Evolutionary conservation across 768 basidiomycete species (phyloP).

Genomic region (Amylocystis lapponica): DNA sequence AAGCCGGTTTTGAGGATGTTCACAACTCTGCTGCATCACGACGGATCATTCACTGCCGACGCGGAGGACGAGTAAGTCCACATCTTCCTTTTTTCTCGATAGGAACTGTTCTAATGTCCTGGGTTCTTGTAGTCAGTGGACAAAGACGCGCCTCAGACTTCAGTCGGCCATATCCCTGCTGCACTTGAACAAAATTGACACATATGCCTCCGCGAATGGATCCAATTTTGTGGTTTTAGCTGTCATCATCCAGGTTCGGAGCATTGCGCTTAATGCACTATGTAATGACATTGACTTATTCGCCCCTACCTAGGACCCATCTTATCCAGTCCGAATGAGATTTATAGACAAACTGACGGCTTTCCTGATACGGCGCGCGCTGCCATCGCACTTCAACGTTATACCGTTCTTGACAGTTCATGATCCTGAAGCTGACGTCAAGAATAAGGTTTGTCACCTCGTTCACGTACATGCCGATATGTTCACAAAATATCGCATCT

Average conservation of each 20-base stretch:
- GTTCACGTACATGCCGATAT: not conserved
- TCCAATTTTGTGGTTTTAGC: constrained; percentile 64
- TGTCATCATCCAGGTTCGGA: constrained; percentile 66
- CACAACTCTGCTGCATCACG: constrained; percentile 58
- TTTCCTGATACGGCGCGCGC: constrained; percentile 56
- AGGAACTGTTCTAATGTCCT: not conserved
- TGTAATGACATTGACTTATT: constrained; percentile 2
- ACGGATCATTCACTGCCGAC: constrained; percentile 60
- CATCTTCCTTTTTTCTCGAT: constrained; percentile 17
- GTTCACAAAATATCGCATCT: not conserved
- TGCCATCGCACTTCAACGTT: constrained; percentile 70
- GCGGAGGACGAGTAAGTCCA: constrained; percentile 42
- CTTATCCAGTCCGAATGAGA: constrained; percentile 74
- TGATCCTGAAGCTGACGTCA: constrained; percentile 85
- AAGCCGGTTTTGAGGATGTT: constrained; percentile 76
- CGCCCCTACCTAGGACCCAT: constrained; percentile 64
- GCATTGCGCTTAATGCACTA: not conserved
- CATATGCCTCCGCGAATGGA: constrained; percentile 51
- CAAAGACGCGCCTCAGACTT: constrained; percentile 74
- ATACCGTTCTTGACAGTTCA: constrained; percentile 86
- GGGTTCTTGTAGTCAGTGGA: constrained; percentile 41
- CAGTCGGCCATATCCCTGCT: constrained; percentile 78
- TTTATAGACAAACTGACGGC: constrained; percentile 74
- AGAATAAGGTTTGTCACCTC: constrained; percentile 44
- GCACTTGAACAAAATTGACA: constrained; percentile 60